Percentiles rank a stretch among this genome's conserved stretches.
phyloP scores from a whole-genome alignment of 108 stramenopile genomes.

The Cyclotella cryptica region DNA sequence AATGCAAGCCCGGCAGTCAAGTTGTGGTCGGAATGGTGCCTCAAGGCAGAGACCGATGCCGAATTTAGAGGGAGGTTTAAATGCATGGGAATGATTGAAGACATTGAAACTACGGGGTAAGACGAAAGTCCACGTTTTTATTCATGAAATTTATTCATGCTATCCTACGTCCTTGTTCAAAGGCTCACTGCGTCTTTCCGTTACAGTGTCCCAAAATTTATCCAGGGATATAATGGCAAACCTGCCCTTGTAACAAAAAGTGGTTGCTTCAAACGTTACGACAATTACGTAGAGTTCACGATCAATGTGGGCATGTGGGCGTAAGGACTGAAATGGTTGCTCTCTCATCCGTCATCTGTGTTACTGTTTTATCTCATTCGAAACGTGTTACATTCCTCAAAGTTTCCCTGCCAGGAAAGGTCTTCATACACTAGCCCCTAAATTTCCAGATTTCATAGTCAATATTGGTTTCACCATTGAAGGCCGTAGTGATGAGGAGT shows the following conservation, averaged over 20 bases:
- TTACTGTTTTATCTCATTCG: neutral
- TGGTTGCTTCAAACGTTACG: slow-evolving; percentile 53
- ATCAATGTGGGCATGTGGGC: slow-evolving; percentile 63
- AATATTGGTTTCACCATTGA: slow-evolving; percentile 56
- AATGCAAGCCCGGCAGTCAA: slow-evolving; percentile 66
- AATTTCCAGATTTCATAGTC: slow-evolving; percentile 51
- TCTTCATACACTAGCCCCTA: slow-evolving; percentile 25
- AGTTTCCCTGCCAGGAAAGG: slow-evolving; percentile 51
- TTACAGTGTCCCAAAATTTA: slow-evolving; percentile 55
- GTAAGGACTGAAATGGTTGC: neutral
- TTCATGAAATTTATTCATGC: neutral
- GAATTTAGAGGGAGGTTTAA: slow-evolving; percentile 69
- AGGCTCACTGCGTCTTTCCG: neutral
- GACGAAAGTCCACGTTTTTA: neutral
- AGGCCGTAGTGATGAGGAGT: slow-evolving; percentile 43
- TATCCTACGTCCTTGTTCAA: neutral
- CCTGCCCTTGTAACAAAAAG: slow-evolving; percentile 68
- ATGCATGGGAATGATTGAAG: slow-evolving; percentile 57
- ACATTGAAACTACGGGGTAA: slow-evolving; percentile 52
- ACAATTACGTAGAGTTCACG: slow-evolving; percentile 61
- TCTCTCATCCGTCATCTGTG: neutral
- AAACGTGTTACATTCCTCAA: neutral
- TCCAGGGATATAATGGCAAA: slow-evolving; percentile 67
- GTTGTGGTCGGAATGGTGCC: slow-evolving; percentile 66
- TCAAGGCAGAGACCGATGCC: slow-evolving; percentile 54